Evolutionary conservation across 768 basidiomycete species (phyloP), one percentile per base, ranked within the genome.

Genomic region (Mycena filopes): DNA sequence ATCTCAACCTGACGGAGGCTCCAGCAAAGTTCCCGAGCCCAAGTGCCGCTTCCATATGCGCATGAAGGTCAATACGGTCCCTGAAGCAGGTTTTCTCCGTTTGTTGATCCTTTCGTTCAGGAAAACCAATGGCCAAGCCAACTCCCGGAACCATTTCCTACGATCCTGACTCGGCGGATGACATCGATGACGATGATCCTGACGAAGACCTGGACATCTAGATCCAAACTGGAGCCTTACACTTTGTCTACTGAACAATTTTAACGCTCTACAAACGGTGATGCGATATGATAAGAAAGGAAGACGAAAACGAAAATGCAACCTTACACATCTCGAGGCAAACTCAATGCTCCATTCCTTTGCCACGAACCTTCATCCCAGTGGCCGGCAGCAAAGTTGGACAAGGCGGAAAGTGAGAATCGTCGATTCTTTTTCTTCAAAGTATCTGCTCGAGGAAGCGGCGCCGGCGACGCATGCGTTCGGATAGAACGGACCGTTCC

Each of bases 151-250:
- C 86, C 2, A 96, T 98, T 58, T 82, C 90, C 65, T 98, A 97
- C 68, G 94, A 96, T 70, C 95, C 96, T 11, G 96, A 96, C 74
- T 94, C 93, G 28, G 95, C 92, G 28, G 96, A 98, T 72, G 96
- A 98, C 69, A 86, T 96, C 54, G 96, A 98, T 73, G 96, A 96
- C 58, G 96, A 97, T 59, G 96, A 98, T 80, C 96, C 96, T 23
- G 96, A 98, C 70, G 96, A 97, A 74, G 95, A 97, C 77, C 80
- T 97, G 64, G 93, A 97, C 71, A 92, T 96, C 61, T 95, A 72
- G 74, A 58, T 43, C 54, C 45, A 58, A 33, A 55, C 18, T 29
- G 40, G n/a, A 18, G 40, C n/a, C 43, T 62, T 43, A 25, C 56
- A 36, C 47, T 62, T n/a, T 54, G 33, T 47, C 40, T 9, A 25